Evolutionary conservation across 2,329 filamentous ascomycete species (phyloP).

Genomic region (Myriosclerotinia scirpicola): DNA sequence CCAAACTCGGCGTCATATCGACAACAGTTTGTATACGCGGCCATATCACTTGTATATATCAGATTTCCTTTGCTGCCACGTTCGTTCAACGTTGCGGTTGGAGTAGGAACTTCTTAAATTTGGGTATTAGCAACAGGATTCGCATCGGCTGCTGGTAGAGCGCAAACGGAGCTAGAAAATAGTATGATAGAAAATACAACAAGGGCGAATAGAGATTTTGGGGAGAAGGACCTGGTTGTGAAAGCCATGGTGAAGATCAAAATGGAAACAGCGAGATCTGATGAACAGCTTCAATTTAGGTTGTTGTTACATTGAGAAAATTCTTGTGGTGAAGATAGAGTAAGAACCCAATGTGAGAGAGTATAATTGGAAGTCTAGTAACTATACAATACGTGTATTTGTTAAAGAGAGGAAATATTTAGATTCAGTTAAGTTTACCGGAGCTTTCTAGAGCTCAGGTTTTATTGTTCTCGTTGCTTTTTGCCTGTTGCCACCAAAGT

Average conservation of each 20-base stretch:
- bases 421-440: too few relatives aligned
- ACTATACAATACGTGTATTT: too few relatives aligned
- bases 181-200: background rate
- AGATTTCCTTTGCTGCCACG: background rate
- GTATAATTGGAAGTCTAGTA: too few relatives aligned
- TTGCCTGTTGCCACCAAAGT: too few relatives aligned
- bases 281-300: background rate
- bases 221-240: too few relatives aligned
- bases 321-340: background rate
- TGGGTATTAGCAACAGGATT: background rate
- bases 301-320: background rate
- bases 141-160: background rate
- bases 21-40: conserved; percentile 1
- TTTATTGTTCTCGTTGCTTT: background rate
- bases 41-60: too few relatives aligned
- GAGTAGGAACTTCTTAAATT: background rate
- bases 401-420: background rate
- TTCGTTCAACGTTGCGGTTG: background rate
- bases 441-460: background rate
- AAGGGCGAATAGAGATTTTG: background rate
- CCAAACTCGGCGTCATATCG: background rate
- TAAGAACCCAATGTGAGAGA: background rate
- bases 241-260: background rate
- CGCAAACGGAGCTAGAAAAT: background rate
- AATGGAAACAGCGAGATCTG: background rate